Base-by-base conservation (phyloP, 441 rosid species). In the Gossypium gossypioides region DNA sequence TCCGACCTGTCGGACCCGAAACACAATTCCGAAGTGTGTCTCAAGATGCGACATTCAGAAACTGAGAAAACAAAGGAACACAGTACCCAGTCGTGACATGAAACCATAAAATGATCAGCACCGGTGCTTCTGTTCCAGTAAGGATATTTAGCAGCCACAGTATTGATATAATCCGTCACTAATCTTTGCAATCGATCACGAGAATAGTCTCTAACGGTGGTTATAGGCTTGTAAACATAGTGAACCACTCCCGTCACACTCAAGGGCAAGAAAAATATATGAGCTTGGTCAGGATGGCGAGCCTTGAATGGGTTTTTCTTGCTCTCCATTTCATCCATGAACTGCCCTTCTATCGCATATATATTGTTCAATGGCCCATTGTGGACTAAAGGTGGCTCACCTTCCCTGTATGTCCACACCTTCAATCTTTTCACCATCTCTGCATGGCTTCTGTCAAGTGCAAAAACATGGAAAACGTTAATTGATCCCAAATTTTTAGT, bases 11-110 rank as follows among this genome's bases (percentile, higher is more conserved):
- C 40, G 8, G 40, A 34, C 40, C 40, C 2, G 2, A 34, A 34
- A 34, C 40, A 34, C 40, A 34, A 34, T 6, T 34, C 40, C 40
- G 40, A 34, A 34, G 40, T 34, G 40, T 34, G 40, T 34, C 8
- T 34, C 40, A 34, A 34, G 40, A 34, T 6, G 40, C 40, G 9
- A 34, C 40, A 34, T 34, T 16, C 40, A 13, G 13, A 54, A 8
- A 8, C 5, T 19, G 25, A 8, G 59, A 19, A 54, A 54, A 19
- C 7, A 2, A 19, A 54, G 9, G 27, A 7, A 15, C 12, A 19
- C 56, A 37, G 52, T 77, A 91, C 96, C 97, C 98, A 91, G 16
- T 91, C 97, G 75, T 89, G 97, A 71, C 97, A 89, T 69, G 98
- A 84, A 48, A 85, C 78, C 85, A 93, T 81, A 77, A 91, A 86